Percentiles rank a stretch among this genome's conserved stretches.
Evolutionary conservation across 2,329 filamentous ascomycete species (phyloP).

Genomic region (Colletotrichum incanum): DNA sequence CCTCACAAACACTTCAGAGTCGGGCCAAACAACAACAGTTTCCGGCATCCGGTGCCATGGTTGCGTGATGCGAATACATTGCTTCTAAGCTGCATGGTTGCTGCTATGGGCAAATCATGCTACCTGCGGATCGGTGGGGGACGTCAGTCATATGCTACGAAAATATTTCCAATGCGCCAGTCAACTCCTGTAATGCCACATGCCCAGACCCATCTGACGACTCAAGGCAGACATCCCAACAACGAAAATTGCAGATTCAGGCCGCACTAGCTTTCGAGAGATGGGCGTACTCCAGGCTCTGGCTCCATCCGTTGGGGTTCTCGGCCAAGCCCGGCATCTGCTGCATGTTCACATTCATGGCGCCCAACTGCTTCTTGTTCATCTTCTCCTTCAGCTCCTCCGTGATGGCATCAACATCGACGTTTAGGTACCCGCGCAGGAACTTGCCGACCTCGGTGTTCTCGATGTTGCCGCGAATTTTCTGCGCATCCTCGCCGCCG

Average conservation of each 20-base stretch:
- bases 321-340: constrained; percentile 9
- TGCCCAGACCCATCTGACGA: constrained; percentile 2
- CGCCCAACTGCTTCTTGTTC: constrained; percentile 45
- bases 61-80: constrained; percentile 21
- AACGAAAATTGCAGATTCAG: not conserved
- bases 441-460: constrained; percentile 94
- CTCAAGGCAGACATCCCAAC: not conserved
- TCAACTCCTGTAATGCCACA: constrained; percentile 34
- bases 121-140: not conserved
- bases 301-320: constrained; percentile 33
- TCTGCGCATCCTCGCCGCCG: constrained; percentile 73
- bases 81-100: constrained; percentile 23
- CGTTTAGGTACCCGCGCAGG: constrained; percentile 81
- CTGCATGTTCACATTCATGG: constrained; percentile 18
- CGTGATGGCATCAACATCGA: constrained; percentile 86
- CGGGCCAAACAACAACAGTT: constrained; percentile 10
- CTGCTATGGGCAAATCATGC: constrained; percentile 21
- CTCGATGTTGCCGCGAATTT: constrained; percentile 88
- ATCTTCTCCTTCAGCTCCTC: constrained; percentile 77
- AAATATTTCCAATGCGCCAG: constrained; percentile 8
- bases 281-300: constrained; percentile 30
- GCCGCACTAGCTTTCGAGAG: constrained; percentile 9
- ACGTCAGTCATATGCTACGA: constrained; percentile 9
- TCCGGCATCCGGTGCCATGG: not conserved
- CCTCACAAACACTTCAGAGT: not conserved